A percentile compares a stretch with the other conserved stretches of the same genome.
Conservation (phyloP, 1,284 basidiomycete genomes). For the Austroboletus sp. region DNA sequence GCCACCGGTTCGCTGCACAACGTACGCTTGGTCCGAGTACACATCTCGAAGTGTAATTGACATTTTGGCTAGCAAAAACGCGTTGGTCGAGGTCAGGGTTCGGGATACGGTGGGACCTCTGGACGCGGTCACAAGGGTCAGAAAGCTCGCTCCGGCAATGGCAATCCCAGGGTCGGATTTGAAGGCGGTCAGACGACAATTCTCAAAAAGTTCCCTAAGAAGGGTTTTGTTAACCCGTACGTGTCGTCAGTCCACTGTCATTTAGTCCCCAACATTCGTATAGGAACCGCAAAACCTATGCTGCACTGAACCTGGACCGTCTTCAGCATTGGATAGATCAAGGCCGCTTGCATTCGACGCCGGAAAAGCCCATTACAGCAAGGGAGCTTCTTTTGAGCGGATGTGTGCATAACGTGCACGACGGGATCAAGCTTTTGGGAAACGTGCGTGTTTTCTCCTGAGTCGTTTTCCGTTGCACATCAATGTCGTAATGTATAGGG, state of each 20-base stretch:
- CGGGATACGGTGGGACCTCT: slow-evolving; percentile 85
- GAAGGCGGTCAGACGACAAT: slow-evolving; percentile 96
- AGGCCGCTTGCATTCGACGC: slow-evolving; percentile 72
- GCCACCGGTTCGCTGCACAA: slow-evolving; percentile 57
- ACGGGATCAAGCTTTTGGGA: slow-evolving; percentile 88
- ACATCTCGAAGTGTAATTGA: neutral
- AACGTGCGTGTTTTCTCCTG: slow-evolving; percentile 46
- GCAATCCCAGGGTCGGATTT: slow-evolving; percentile 74
- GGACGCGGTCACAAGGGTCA: slow-evolving; percentile 95
- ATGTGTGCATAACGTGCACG: slow-evolving; percentile 81
- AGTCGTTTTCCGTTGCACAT: neutral
- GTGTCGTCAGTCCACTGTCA: slow-evolving; percentile 30
- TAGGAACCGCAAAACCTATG: slow-evolving; percentile 70
- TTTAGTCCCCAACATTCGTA: slow-evolving; percentile 5
- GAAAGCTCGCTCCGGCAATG: slow-evolving; percentile 85
- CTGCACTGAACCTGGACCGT: slow-evolving; percentile 80
- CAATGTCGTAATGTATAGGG: slow-evolving; percentile 41
- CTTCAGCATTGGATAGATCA: slow-evolving; percentile 89
- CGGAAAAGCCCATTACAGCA: slow-evolving; percentile 83
- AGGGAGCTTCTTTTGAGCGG: slow-evolving; percentile 78
- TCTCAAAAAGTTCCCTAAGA: slow-evolving; percentile 87
- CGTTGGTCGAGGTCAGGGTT: slow-evolving; percentile 87
- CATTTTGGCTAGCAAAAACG: slow-evolving; percentile 69
- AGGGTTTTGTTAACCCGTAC: slow-evolving; percentile 88
- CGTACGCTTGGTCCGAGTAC: slow-evolving; percentile 32